Base-by-base conservation (phyloP, 1,139 yeast genomes). In the Yamadazyma taylorii region DNA sequence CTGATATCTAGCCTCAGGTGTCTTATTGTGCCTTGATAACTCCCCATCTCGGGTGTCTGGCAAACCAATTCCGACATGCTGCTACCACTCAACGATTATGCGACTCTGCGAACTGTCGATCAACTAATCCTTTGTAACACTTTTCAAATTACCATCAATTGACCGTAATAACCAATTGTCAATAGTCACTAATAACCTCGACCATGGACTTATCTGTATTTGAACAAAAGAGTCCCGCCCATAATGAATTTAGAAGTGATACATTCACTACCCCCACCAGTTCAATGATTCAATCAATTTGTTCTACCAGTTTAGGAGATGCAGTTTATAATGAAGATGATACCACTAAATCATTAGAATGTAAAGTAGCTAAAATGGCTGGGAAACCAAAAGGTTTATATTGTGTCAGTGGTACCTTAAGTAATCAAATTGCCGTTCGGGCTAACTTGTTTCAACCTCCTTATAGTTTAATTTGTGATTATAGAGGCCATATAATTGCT, bases 261-360 rank as follows among this genome's bases (percentile, higher is more conserved):
- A 90, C 97, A 2, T 89, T 90, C 76, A 90, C 97, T 9, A 87
- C 88, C 10, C 97, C 97, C 25, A 84, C 96, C 3, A 72, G 71
- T 39, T 68, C 79, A 35, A 89, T 90, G 96, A 43, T 75, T 8
- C 49, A 56, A 35, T 40, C 52, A 7, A 48, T 60, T 8, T 45
- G 53, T 27, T 33, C 44, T 17, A 56, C 69, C 30, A 68, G 92
- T 61, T 78, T 50, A 30, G 97, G 97, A 35, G 97, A 90, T 56
- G 79, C 94, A 3, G 97, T 90, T 21, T 89, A 89, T 63, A 77
- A 80, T 46, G 97, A 90, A 61, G 97, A 90, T 58, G 65, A 65
- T 19, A 76, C 79, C 46, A 88, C 96, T 14, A 63, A 72, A 30
- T 73, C 68, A 27, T 67, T 90, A 36, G 95, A 89, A 58, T 56